Base-by-base conservation (phyloP, 2,329 filamentous ascomycete genomes). In the Paraconiothyrium sp. region DNA sequence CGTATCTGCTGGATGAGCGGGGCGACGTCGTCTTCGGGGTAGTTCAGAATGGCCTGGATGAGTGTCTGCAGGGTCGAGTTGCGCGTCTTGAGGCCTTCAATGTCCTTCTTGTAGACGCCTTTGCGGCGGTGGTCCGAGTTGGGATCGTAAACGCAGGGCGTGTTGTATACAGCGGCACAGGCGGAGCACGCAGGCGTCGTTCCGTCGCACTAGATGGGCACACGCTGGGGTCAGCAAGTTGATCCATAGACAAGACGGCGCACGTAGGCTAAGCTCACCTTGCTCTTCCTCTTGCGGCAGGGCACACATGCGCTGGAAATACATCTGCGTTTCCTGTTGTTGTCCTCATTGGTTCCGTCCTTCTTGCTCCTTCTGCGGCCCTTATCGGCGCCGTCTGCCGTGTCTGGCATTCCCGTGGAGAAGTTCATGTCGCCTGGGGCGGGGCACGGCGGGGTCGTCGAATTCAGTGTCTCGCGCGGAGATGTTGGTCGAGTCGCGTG, bases 61-160 rank as follows among this genome's bases (percentile, higher is more conserved):
- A 98, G 84, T n/a, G 93, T 93, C 76, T 97, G 92, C 58, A 98
- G 83, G 1, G 94, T 98, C 39, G 92, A 92, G 72, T 90, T 93
- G 65, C 89, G 89, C 24, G 93, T 94, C 81, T 96, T 96, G 77
- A 94, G 86, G 74, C 88, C 92, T 78, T 97, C 94, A 27, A 91
- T 88, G 78, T 97, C 95, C 79, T 97, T 93, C 74, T 94, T 94
- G 79, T 98, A 98, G 52, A 98, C 95, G 62, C 95, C 95, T 78
- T 98, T 98, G 54, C 95, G 90, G 54, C 95, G 91, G 78, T 97
- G 94, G 78, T 99, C 95, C 61, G 94, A 97, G 75, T 94, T 96
- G 3, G 94, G 94, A 75, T 98, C 94, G 83, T 98, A 98, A 67
- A 97, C 85, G 78, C 95, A 97, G 81, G 92, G 89, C 52, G 92